phyloP scores from a whole-genome alignment of 768 basidiomycete species.

The Podaxis sp. region DNA sequence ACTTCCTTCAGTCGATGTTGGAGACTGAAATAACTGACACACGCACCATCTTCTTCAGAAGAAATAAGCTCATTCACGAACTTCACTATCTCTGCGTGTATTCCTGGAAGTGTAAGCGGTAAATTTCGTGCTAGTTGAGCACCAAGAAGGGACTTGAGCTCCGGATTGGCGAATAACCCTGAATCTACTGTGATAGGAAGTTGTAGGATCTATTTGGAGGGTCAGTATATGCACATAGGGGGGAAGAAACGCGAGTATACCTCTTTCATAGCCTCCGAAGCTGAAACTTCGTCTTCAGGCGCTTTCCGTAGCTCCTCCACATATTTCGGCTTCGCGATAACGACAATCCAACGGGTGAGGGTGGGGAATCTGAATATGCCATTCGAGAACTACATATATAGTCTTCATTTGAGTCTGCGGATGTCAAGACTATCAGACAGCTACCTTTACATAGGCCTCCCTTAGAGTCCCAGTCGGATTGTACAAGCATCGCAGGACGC shows the following conservation, averaged over 20 bases:
- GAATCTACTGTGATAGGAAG: background rate
- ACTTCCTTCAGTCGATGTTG: background rate
- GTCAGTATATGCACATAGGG: background rate
- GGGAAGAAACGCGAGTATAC: constrained; percentile 20
- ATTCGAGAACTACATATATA: constrained; percentile 20
- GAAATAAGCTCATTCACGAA: background rate
- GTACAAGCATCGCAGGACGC: constrained; percentile 3
- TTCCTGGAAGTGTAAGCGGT: background rate
- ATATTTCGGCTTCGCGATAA: constrained; percentile 30
- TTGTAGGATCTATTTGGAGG: background rate
- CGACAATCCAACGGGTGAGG: constrained; percentile 34
- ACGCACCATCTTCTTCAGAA: constrained; percentile 6
- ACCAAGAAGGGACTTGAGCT: constrained; percentile 11
- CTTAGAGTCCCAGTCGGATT: background rate
- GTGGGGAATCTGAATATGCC: constrained; percentile 26
- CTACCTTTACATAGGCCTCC: constrained; percentile 3
- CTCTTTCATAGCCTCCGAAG: constrained; percentile 28
- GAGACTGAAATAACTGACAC: background rate
- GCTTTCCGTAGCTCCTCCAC: constrained; percentile 42
- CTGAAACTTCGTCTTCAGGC: constrained; percentile 37
- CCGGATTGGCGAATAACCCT: background rate
- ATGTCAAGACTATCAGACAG: background rate
- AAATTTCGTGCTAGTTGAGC: constrained; percentile 8
- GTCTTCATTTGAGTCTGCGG: background rate
- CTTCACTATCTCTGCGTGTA: background rate